phyloP scores from a whole-genome alignment of 768 basidiomycete species.

The Boletus subparvulus region DNA sequence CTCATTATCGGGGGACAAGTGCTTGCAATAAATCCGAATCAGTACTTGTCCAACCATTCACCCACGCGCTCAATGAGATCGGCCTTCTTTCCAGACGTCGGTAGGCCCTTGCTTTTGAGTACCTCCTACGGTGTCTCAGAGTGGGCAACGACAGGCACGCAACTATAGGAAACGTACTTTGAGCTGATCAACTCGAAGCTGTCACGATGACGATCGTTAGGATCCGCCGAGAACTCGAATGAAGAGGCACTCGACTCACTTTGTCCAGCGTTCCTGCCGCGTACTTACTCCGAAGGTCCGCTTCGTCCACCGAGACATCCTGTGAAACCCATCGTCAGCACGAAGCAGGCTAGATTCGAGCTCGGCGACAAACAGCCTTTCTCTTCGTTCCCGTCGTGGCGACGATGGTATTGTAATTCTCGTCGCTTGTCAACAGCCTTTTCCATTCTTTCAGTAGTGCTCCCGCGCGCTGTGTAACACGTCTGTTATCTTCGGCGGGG shows the following conservation, averaged over 20 bases:
- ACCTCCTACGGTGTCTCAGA: slow-evolving; percentile 53
- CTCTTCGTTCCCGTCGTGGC: slow-evolving; percentile 59
- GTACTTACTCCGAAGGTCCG: slow-evolving; percentile 69
- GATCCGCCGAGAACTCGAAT: neutral
- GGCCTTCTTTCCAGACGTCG: slow-evolving; percentile 67
- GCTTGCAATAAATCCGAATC: neutral
- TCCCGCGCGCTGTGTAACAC: slow-evolving; percentile 57
- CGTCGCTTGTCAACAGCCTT: slow-evolving; percentile 55
- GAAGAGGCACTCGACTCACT: slow-evolving; percentile 40
- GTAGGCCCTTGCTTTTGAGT: slow-evolving; percentile 61
- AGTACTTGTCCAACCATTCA: slow-evolving; percentile 55
- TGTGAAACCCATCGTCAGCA: slow-evolving; percentile 26
- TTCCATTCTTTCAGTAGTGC: slow-evolving; percentile 72
- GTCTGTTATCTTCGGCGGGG: neutral
- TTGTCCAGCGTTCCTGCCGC: slow-evolving; percentile 61
- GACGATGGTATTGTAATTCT: slow-evolving; percentile 55
- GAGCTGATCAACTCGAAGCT: slow-evolving; percentile 78
- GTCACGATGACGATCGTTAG: slow-evolving; percentile 15
- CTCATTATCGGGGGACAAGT: neutral
- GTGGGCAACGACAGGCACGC: neutral
- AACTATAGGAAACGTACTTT: slow-evolving; percentile 48
- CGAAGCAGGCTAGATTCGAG: neutral
- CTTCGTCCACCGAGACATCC: slow-evolving; percentile 67
- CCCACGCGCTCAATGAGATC: slow-evolving; percentile 66
- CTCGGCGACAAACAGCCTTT: slow-evolving; percentile 55